Conservation (phyloP, 2,329 filamentous ascomycete species). For the Lojkania enalia region DNA sequence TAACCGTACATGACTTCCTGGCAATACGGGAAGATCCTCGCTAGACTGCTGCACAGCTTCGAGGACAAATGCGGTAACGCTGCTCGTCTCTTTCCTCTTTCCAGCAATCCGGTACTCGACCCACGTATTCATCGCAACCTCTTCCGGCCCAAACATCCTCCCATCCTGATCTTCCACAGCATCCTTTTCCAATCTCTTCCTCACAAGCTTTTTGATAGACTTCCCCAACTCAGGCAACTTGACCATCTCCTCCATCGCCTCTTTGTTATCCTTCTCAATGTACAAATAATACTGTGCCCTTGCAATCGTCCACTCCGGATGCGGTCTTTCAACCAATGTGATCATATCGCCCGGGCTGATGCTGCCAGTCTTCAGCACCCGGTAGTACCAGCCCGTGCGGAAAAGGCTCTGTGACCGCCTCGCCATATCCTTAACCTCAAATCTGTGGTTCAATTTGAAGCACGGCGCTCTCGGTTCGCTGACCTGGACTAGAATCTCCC, state of each 20-base stretch:
- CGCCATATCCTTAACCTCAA: constrained; percentile 65
- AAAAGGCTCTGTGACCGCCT: constrained; percentile 59
- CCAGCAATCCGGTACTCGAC: constrained; percentile 50
- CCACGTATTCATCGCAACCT: constrained; percentile 39
- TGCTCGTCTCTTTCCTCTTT: constrained; percentile 56
- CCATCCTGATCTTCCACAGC: constrained; percentile 33
- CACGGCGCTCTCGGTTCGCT: constrained; percentile 66
- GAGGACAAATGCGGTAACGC: constrained; percentile 57
- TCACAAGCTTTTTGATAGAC: constrained; percentile 17
- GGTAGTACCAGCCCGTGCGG: constrained; percentile 69
- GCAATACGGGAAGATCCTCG: constrained; percentile 36
- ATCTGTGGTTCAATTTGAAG: constrained; percentile 71
- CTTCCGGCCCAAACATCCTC: constrained; percentile 32
- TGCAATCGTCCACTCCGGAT: constrained; percentile 66
- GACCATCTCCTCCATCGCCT: constrained; percentile 49
- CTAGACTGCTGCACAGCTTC: constrained; percentile 48
- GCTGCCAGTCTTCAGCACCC: constrained; percentile 59
- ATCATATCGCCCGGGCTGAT: constrained; percentile 62
- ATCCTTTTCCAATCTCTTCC: constrained; percentile 55
- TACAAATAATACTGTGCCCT: constrained; percentile 66
- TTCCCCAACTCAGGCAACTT: constrained; percentile 31
- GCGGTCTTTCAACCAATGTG: constrained; percentile 56
- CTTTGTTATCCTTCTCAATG: constrained; percentile 54
- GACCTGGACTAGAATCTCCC: constrained; percentile 59
- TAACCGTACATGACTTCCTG: constrained; percentile 61